A percentile compares a stretch with the other conserved stretches of the same genome.
These are phyloP conservation scores for Bolboschoenus planiculmis DNA, from an alignment of 176 grass and related monocot genomes.

Conservation along the genomic window DNA sequence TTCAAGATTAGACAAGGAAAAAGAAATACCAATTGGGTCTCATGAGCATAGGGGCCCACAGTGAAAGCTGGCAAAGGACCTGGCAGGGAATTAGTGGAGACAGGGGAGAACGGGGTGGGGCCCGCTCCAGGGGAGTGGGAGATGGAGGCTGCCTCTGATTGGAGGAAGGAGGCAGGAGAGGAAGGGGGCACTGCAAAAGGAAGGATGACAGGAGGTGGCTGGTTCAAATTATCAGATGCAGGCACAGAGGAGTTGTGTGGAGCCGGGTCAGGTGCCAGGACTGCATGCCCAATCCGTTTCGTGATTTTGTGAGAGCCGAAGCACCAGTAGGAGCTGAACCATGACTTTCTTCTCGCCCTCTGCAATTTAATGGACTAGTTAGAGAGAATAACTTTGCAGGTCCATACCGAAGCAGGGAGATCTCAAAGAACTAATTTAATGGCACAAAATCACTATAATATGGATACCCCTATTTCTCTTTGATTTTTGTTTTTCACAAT, in stretches of 20 bases:
- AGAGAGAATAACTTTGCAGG: not conserved
- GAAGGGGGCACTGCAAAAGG: slow-evolving; percentile 88
- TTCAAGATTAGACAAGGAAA: not conserved
- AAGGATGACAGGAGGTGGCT: slow-evolving; percentile 40
- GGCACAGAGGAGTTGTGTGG: slow-evolving; percentile 45
- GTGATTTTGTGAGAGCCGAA: slow-evolving; percentile 80
- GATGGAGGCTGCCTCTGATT: slow-evolving; percentile 67
- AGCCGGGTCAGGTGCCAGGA: slow-evolving; percentile 60
- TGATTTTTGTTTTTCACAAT: not conserved
- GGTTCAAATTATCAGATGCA: slow-evolving; percentile 39
- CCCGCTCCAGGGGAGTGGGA: slow-evolving; percentile 51
- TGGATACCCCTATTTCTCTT: not conserved
- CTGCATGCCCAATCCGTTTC: slow-evolving; percentile 55
- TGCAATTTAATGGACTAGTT: slow-evolving; percentile 32
- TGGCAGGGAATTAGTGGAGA: slow-evolving; percentile 46
- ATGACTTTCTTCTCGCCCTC: slow-evolving; percentile 82
- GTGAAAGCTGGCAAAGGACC: slow-evolving; percentile 64
- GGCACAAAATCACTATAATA: not conserved
- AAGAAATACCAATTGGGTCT: slow-evolving; percentile 63
- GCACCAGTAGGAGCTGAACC: slow-evolving; percentile 74
- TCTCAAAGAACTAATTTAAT: not conserved
- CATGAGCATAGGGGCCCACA: slow-evolving; percentile 87
- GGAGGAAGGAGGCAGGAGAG: slow-evolving; percentile 82
- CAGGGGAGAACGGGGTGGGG: slow-evolving; percentile 44
- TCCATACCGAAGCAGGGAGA: not conserved